A percentile compares a stretch with the other conserved stretches of the same genome.
Conservation (phyloP, 768 basidiomycete genomes). For the Boletus barrowsii region DNA sequence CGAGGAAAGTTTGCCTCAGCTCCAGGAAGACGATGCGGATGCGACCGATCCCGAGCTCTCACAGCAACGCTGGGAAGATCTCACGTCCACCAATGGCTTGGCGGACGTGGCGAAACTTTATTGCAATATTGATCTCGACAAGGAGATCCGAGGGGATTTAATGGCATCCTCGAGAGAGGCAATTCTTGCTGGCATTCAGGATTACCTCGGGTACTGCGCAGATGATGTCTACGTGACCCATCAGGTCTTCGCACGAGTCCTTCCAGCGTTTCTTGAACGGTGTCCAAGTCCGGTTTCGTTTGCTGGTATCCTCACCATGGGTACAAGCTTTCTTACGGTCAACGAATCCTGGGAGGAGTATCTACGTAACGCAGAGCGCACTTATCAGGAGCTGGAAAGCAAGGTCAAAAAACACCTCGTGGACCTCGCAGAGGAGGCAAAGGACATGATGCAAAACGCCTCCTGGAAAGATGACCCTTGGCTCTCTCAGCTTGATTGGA, state of each 20-base stretch:
- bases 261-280: slow-evolving; percentile 75
- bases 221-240: slow-evolving; percentile 84
- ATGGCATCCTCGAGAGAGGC: slow-evolving; percentile 64
- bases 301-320: slow-evolving; percentile 88
- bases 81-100: slow-evolving; percentile 89
- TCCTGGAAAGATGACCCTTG: slow-evolving; percentile 75
- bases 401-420: slow-evolving; percentile 59
- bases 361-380: slow-evolving; percentile 69
- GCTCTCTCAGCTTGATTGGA: slow-evolving; percentile 93
- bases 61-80: slow-evolving; percentile 82
- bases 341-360: slow-evolving; percentile 89
- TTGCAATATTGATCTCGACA: slow-evolving; percentile 77
- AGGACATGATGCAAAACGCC: slow-evolving; percentile 45
- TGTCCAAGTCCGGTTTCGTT: slow-evolving; percentile 95
- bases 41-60: slow-evolving; percentile 41
- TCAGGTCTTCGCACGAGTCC: slow-evolving; percentile 67
- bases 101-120: slow-evolving; percentile 90
- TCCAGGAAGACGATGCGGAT: slow-evolving; percentile 35
- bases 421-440: slow-evolving; percentile 61
- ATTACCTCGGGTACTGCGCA: slow-evolving; percentile 84
- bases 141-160: slow-evolving; percentile 73
- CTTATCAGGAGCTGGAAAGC: slow-evolving; percentile 68
- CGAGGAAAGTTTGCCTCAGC: slow-evolving; percentile 39
- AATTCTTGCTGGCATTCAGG: slow-evolving; percentile 61
- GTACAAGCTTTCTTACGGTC: slow-evolving; percentile 86